Evolutionary conservation across 176 grass and related monocot species (phyloP), one percentile per base, ranked within the genome.

Genomic region (Phyllostachys edulis): DNA sequence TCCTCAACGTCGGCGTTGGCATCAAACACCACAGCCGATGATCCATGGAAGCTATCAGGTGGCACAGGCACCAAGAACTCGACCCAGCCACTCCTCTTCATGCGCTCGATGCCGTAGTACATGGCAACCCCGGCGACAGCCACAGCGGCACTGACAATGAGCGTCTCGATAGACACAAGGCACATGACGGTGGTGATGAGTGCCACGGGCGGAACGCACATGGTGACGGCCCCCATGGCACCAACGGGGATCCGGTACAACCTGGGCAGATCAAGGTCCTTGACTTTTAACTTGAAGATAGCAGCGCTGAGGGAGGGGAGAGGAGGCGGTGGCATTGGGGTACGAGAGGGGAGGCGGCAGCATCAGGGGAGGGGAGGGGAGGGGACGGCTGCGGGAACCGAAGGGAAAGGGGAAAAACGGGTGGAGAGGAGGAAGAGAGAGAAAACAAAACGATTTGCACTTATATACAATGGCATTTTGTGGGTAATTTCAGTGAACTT

Each of bases 101-200:
- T 74, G 39, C 85, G 80, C 85, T 89, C 89, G 34, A 98, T 70
- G 65, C 76, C 69, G 40, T 84, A 93, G 80, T 92, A 90, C 13
- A 94, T 65, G 34, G 82, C 77, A 83, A 92, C 82, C 4, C 91
- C 84, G n/a, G 79, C 84, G 20, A 63, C 39, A 56, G 85, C 67
- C 9, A 99, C 81, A 67, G 10, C 69, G 51, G 85, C 89, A 14
- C 62, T 96, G 67, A 99, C 86, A 13, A 64, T 7, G 77, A 96
- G n/a, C 29, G 96, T 99, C 81, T 64, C 90, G 10, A 3, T 29
- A 2, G 96, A 88, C 20, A 91, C 96, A 51, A 99, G 83, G 85
- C 88, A 96, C 93, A 99, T 99, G 55, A 96, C 93, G 47, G 79
- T 69, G 83, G 76, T n/a, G 73, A 98, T 92, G 72, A 98, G 88